Evolutionary conservation across 805 yeast genomes (phyloP).

Genomic region (Candida methanosorbosa): DNA sequence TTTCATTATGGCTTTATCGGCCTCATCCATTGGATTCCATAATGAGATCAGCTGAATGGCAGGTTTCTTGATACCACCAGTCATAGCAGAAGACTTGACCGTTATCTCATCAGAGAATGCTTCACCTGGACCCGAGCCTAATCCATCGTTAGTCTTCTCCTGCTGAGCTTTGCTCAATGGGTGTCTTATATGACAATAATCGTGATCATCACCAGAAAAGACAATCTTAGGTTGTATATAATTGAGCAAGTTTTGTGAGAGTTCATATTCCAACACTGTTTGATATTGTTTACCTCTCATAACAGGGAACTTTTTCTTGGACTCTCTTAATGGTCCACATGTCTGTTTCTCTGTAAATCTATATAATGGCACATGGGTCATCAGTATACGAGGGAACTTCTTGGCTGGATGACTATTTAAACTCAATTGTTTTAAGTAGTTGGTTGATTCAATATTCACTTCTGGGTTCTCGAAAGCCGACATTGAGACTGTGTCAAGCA

Average conservation of each 20-base stretch:
- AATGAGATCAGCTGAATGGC: slow-evolving; percentile 80
- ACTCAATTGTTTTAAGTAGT: slow-evolving; percentile 39
- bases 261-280: slow-evolving; percentile 63
- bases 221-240: slow-evolving; percentile 56
- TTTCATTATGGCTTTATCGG: background rate
- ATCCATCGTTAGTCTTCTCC: slow-evolving; percentile 4
- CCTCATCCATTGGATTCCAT: slow-evolving; percentile 18
- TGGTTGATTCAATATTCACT: slow-evolving; percentile 37
- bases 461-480: slow-evolving; percentile 45
- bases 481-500: slow-evolving; percentile 78
- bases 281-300: slow-evolving; percentile 79
- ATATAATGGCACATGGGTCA: slow-evolving; percentile 85
- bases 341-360: slow-evolving; percentile 50
- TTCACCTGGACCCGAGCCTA: slow-evolving; percentile 7
- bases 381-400: slow-evolving; percentile 51
- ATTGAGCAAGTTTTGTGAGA: slow-evolving; percentile 50
- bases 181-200: slow-evolving; percentile 77
- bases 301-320: slow-evolving; percentile 54
- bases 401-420: slow-evolving; percentile 11
- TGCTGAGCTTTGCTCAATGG: slow-evolving; percentile 9
- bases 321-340: slow-evolving; percentile 79
- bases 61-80: slow-evolving; percentile 80
- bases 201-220: slow-evolving; percentile 96
- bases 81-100: slow-evolving; percentile 86
- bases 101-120: slow-evolving; percentile 62